phyloP scores from a whole-genome alignment of 768 basidiomycete genomes.

The Suillus weaverae region DNA sequence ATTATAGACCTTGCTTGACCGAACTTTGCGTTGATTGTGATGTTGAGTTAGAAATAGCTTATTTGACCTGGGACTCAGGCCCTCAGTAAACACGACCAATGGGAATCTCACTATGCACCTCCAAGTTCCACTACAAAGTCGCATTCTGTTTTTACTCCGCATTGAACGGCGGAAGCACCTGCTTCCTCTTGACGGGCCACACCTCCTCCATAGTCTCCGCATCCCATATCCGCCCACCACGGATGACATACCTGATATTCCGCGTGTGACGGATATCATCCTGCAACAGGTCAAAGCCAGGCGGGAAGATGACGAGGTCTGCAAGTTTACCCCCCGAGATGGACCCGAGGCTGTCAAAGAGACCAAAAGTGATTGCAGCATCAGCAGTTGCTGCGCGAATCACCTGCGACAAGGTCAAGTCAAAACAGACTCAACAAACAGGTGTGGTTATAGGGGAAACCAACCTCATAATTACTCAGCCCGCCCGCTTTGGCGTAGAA shows the following conservation, averaged over 20 bases:
- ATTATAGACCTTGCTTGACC: neutral
- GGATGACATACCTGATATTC: conserved; percentile 54
- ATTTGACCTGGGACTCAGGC: neutral
- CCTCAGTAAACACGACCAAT: neutral
- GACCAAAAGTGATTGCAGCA: conserved; percentile 65
- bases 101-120: neutral
- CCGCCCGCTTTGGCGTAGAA: conserved; percentile 63
- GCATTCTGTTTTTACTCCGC: conserved; percentile 29
- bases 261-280: conserved; percentile 51
- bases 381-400: conserved; percentile 67
- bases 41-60: too few species aligned
- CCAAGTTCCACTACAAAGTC: neutral
- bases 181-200: conserved; percentile 64
- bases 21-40: neutral
- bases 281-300: conserved; percentile 55
- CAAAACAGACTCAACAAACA: neutral
- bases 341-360: conserved; percentile 61
- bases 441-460: conserved; percentile 1
- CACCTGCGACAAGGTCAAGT: conserved; percentile 40
- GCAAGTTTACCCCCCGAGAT: conserved; percentile 67
- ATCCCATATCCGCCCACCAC: conserved; percentile 72
- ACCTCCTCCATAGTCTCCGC: conserved; percentile 66
- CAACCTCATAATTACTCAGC: conserved; percentile 68
- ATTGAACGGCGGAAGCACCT: conserved; percentile 60
- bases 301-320: conserved; percentile 67